A percentile compares a stretch with the other conserved stretches of the same genome.
Conservation (phyloP, 148 eudicot species). For the Nepenthes mirabilis region DNA sequence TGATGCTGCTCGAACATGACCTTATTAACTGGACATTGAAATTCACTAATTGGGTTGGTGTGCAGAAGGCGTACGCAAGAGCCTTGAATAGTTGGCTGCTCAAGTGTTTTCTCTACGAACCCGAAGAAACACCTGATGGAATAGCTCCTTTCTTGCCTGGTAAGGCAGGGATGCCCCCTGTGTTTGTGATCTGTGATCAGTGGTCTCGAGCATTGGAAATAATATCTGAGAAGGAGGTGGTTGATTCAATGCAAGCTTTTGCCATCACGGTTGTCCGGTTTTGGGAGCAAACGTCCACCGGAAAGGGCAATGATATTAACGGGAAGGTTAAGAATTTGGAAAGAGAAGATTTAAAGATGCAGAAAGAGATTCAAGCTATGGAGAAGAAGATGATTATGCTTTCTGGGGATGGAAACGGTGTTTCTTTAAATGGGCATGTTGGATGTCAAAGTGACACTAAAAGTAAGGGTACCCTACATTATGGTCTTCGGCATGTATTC, state of each 20-base stretch:
- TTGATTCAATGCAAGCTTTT: slow-evolving; percentile 62
- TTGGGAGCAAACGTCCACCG: slow-evolving; percentile 67
- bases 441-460: slow-evolving; percentile 89
- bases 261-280: slow-evolving; percentile 51
- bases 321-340: slow-evolving; percentile 61
- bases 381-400: slow-evolving; percentile 52
- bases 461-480: slow-evolving; percentile 50
- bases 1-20: slow-evolving; percentile 52
- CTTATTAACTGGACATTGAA: slow-evolving; percentile 64
- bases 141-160: slow-evolving; percentile 78
- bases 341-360: slow-evolving; percentile 68
- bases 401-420: slow-evolving; percentile 30
- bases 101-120: slow-evolving; percentile 53
- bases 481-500: slow-evolving; percentile 49
- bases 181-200: slow-evolving; percentile 74
- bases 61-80: slow-evolving; percentile 64
- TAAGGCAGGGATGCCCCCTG: slow-evolving; percentile 78
- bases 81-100: slow-evolving; percentile 70
- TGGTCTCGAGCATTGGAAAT: slow-evolving; percentile 82
- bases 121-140: slow-evolving; percentile 84
- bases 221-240: slow-evolving; percentile 74
- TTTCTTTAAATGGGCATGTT: slow-evolving; percentile 35
- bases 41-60: slow-evolving; percentile 67
- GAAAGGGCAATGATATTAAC: slow-evolving; percentile 54
- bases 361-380: slow-evolving; percentile 65